Evolutionary conservation across 2,329 filamentous ascomycete genomes (phyloP), one percentile per base, ranked within the genome.

Genomic region (Pyrenophora graminea): DNA sequence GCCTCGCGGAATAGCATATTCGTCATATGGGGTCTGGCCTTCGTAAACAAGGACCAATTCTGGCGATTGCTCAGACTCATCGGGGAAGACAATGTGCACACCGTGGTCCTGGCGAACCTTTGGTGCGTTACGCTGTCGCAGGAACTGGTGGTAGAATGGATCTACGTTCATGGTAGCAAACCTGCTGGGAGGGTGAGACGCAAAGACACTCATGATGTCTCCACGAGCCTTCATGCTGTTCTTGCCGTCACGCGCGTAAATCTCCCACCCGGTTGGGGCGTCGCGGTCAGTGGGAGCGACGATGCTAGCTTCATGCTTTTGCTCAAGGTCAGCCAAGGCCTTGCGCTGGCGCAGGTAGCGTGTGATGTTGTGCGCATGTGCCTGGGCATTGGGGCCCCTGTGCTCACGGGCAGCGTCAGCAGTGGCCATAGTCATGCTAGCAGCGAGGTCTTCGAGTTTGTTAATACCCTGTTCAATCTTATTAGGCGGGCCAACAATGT

Each of bases 211-310:
- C 69, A 85, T 86, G 66, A 94, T 86, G 63, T 91, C 89, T 6
- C 84, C 83, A 65, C 89, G 87, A 6, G 88, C 89, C 63, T 86
- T 86, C 68, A 90, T 85, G 23, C 84, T 83, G 68, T 91, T 95
- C 79, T 94, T 95, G 59, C 87, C 86, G 64, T 96, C 89, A 32
- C 88, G 84, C 6, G 90, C 90, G 74, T 92, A 96, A 47, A 97
- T 83, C 71, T 96, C 88, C 91, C 92, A 96, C 0, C 87, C 86
- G 38, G 89, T 84, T 9, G 85, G 85, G 31, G 86, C 86, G 38
- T 90, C 85, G 42, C 83, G 80, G 3, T 84, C 82, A 57, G 82
- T 83, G 0, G 91, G 90, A 1, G 91, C 86, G 64, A 93, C 89
- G 70, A 97, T 95, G 71, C 90, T 89, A n/a, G 91, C 87, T 66